A percentile compares a stretch with the other conserved stretches of the same genome.
Conservation (phyloP, 2,329 filamentous ascomycete species). For the Verticillium dahliae region DNA sequence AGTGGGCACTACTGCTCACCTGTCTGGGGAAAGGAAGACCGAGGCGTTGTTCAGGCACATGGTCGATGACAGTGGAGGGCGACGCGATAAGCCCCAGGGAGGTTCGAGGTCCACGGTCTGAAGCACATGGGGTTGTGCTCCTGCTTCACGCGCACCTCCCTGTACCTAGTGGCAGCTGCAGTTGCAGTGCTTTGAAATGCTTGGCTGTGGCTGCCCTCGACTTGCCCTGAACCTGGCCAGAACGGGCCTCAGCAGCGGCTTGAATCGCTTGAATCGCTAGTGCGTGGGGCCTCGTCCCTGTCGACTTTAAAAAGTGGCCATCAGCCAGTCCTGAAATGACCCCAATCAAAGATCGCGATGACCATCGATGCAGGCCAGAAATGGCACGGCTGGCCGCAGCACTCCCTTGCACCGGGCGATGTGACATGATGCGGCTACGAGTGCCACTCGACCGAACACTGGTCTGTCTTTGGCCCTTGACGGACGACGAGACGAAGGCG, state of each 20-base stretch:
- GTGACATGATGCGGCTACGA: neutral
- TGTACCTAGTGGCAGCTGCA: neutral
- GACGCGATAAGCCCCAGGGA: neutral
- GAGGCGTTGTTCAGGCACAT: neutral
- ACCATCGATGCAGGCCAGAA: neutral
- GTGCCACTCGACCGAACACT: neutral
- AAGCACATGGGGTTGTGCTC: neutral
- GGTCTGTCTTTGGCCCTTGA: neutral
- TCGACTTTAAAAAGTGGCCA: conserved; percentile 3
- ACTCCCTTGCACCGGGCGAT: neutral
- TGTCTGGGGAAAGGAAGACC: neutral
- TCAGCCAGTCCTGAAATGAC: neutral
- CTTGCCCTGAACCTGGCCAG: neutral
- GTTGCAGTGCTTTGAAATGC: neutral
- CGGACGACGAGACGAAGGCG: neutral
- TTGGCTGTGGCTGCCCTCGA: neutral
- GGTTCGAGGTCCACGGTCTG: neutral
- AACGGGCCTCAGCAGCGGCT: neutral
- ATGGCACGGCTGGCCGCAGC: neutral
- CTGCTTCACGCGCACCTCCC: neutral
- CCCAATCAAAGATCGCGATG: conserved; percentile 2
- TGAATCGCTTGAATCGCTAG: conserved; percentile 4
- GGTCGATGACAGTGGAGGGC: neutral
- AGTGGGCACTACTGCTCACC: neutral
- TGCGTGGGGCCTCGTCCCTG: neutral